Evolutionary conservation across 208 protist genomes (phyloP).

Genomic region (Trichomonas gallinae): DNA sequence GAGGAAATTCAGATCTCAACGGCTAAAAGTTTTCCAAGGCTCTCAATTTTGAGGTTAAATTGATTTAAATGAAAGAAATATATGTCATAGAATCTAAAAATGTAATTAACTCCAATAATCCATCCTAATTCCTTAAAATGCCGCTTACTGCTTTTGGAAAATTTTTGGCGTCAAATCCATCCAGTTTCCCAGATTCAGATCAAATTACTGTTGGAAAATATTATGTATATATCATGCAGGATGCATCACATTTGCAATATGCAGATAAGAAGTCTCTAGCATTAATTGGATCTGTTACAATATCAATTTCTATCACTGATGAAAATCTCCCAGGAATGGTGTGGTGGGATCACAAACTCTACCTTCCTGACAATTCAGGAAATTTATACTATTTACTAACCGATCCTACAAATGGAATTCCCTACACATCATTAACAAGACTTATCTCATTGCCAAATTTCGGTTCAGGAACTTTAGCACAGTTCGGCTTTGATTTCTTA

Average conservation of each 20-base stretch:
- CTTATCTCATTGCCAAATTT: neutral
- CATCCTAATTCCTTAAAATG: too few relatives aligned
- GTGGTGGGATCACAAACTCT: neutral
- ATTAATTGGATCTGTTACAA: neutral
- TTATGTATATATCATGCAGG: neutral
- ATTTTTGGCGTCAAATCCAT: neutral
- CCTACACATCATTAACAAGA: neutral
- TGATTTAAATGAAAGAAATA: too few relatives aligned
- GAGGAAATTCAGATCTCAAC: too few relatives aligned
- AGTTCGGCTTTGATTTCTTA: neutral
- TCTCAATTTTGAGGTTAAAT: too few relatives aligned
- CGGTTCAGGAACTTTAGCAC: too few relatives aligned
- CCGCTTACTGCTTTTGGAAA: neutral
- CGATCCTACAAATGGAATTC: neutral
- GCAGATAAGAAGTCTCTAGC: neutral
- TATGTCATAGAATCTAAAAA: too few relatives aligned
- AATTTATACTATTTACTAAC: neutral
- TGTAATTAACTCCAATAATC: too few relatives aligned
- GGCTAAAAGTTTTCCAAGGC: too few relatives aligned
- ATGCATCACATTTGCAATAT: neutral
- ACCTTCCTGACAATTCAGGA: neutral
- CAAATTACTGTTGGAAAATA: neutral
- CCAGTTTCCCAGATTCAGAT: neutral
- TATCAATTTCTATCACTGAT: neutral
- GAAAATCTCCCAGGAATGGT: neutral